phyloP scores from a whole-genome alignment of 2,329 filamentous ascomycete genomes.

The Apiospora hydei region DNA sequence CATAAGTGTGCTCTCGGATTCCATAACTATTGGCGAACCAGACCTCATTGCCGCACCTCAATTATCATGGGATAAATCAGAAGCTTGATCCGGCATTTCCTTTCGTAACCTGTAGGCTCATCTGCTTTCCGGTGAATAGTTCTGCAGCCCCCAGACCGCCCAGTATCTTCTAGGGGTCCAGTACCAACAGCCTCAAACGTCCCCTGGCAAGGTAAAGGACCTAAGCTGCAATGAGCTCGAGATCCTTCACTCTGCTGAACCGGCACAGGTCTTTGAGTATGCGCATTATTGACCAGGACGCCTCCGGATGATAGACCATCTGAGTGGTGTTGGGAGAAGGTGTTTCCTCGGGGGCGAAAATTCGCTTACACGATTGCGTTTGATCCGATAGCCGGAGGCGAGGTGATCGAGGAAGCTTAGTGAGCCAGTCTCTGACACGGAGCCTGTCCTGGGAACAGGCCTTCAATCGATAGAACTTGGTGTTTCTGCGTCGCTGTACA shows the following conservation, averaged over 20 bases:
- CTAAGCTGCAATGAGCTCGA: neutral
- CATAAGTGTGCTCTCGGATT: neutral
- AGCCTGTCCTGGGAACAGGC: too few species aligned
- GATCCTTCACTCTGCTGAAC: neutral
- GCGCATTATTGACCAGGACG: neutral
- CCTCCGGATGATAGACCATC: neutral
- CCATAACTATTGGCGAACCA: neutral
- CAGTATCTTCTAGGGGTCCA: neutral
- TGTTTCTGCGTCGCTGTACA: neutral
- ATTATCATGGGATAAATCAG: neutral
- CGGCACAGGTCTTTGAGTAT: neutral
- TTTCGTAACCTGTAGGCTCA: neutral
- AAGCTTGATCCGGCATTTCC: neutral
- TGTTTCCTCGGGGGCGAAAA: neutral
- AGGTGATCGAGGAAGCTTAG: neutral
- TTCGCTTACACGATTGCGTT: neutral
- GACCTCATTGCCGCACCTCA: neutral
- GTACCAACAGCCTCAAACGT: neutral
- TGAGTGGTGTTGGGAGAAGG: neutral
- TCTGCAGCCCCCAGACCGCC: neutral
- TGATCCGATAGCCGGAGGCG: neutral
- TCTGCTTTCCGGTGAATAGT: neutral
- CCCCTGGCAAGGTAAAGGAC: neutral
- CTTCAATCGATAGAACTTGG: neutral
- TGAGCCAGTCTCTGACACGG: too few species aligned